Evolutionary conservation across 2,329 filamentous ascomycete species (phyloP).

Genomic region (Fusarium fracticaudum): DNA sequence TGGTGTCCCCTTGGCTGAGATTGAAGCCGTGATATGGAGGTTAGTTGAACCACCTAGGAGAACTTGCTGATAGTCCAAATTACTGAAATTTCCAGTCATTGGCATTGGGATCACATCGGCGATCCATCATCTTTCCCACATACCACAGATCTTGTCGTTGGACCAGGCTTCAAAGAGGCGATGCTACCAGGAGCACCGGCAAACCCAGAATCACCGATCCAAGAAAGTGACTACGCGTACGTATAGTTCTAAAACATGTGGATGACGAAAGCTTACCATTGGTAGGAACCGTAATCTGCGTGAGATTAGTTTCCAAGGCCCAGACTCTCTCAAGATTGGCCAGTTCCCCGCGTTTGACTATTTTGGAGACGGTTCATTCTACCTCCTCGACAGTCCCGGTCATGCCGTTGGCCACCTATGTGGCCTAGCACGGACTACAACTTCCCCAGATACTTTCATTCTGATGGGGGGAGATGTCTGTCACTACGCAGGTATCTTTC

Average conservation of each 20-base stretch:
- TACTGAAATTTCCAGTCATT: constrained; percentile 47
- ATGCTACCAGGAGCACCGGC: constrained; percentile 59
- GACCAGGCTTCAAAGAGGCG: constrained; percentile 58
- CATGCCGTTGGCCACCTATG: constrained; percentile 54
- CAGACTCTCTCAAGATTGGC: constrained; percentile 46
- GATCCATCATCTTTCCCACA: constrained; percentile 39
- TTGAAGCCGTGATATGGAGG: constrained; percentile 40
- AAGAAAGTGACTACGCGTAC: constrained; percentile 49
- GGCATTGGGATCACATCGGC: constrained; percentile 63
- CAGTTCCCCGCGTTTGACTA: constrained; percentile 52
- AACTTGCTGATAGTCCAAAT: background rate
- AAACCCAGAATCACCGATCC: constrained; percentile 47
- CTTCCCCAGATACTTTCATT: constrained; percentile 49
- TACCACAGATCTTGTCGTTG: constrained; percentile 59
- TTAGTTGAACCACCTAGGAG: background rate
- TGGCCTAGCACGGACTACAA: constrained; percentile 51
- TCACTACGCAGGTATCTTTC: constrained; percentile 51
- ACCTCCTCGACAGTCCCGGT: constrained; percentile 53
- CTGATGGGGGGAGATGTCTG: constrained; percentile 55
- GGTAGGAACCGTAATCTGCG: constrained; percentile 33
- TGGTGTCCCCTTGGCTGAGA: background rate
- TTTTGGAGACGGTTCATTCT: constrained; percentile 55
- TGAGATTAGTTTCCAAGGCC: constrained; percentile 42
- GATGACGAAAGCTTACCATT: accelerated
- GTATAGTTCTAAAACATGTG: background rate